Evolutionary conservation across 1,284 basidiomycete species (phyloP), one percentile per base, ranked within the genome.

Genomic region (Earliella scabrosa): DNA sequence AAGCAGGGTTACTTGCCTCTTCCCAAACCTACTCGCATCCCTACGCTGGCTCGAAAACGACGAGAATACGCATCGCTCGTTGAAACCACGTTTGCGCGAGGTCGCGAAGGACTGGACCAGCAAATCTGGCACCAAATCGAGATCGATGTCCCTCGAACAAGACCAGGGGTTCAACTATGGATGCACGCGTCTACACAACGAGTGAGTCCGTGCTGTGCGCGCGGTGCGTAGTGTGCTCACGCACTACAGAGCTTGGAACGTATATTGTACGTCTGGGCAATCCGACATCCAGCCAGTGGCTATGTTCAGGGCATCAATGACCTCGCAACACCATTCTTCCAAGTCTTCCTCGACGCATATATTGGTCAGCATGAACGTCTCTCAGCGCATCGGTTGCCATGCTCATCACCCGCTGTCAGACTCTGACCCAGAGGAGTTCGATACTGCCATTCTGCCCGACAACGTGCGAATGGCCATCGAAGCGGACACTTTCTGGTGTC

Each of bases 231-330:
- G n/a, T n/a, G n/a, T n/a, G n/a, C n/a, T 36, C 57, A 60, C 46
- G 64, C 59, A 34, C 4, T 6, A 26, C 72, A 95, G 90, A 89
- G 92, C 66, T 77, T 98, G 38, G 95, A 98, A 73, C 83, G 94
- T 51, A 95, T 98, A 59, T 76, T 98, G 29, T 98, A 98, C 66
- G 94, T 98, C 18, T 98, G 95, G 95, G 96, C 96, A 8, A 97
- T 98, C 66, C 85, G 96, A 59, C 96, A 98, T 77, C 95, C 95
- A 1, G 95, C 96, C 0, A 94, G 91, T 61, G 95, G 95, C 10
- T 98, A 98, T 71, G 95, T 98, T 8, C 95, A 98, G 73, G 95
- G 95, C 20, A 98, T 98, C 73, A 98, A 98, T 71, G 95, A 98
- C 71, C 88, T 98, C 43, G 95, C 87, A 4, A 96, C 93, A 4